Evolutionary conservation across 2,329 filamentous ascomycete species (phyloP).

Genomic region (Trichoderma citrinoviride): DNA sequence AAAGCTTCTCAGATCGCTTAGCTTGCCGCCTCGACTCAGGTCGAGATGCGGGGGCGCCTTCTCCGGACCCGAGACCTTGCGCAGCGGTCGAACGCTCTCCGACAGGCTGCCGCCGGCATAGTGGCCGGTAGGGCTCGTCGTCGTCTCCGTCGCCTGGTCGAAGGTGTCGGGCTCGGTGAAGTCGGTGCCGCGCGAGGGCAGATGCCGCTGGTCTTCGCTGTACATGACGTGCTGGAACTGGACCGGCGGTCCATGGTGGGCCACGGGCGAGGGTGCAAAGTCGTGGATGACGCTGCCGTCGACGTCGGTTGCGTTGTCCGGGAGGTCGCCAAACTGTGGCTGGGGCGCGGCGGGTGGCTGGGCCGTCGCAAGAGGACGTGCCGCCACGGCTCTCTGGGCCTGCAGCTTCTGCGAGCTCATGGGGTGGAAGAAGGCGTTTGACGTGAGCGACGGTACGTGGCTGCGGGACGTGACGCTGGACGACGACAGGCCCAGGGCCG

Average conservation of each 20-base stretch:
- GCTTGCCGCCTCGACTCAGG: conserved; percentile 60
- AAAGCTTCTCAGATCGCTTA: conserved; percentile 50
- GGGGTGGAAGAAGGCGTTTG: conserved; percentile 88
- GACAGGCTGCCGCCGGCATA: conserved; percentile 60
- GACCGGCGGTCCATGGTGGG: conserved; percentile 44
- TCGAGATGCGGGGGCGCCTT: conserved; percentile 41
- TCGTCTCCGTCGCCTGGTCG: conserved; percentile 70
- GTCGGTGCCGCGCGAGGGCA: conserved; percentile 76
- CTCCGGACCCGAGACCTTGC: conserved; percentile 41
- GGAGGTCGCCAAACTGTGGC: conserved; percentile 32
- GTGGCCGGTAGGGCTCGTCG: conserved; percentile 67
- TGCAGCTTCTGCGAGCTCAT: conserved; percentile 97
- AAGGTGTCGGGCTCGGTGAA: conserved; percentile 71
- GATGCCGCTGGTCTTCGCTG: conserved; percentile 52
- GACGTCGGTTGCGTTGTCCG: conserved; percentile 43
- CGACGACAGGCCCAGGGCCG: conserved; percentile 47
- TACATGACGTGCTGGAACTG: conserved; percentile 31
- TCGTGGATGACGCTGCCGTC: conserved; percentile 40
- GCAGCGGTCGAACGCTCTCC: conserved; percentile 77
- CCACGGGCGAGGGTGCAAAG: conserved; percentile 53
- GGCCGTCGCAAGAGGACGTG: conserved; percentile 44
- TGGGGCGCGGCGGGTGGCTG: conserved; percentile 36
- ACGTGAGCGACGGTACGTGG: conserved; percentile 85
- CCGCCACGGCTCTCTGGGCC: conserved; percentile 69
- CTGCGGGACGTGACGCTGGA: conserved; percentile 70